Percentiles rank a stretch among this genome's conserved stretches.
Evolutionary conservation across 306 rosid genomes (phyloP).

Genomic region (Rosa persica): DNA sequence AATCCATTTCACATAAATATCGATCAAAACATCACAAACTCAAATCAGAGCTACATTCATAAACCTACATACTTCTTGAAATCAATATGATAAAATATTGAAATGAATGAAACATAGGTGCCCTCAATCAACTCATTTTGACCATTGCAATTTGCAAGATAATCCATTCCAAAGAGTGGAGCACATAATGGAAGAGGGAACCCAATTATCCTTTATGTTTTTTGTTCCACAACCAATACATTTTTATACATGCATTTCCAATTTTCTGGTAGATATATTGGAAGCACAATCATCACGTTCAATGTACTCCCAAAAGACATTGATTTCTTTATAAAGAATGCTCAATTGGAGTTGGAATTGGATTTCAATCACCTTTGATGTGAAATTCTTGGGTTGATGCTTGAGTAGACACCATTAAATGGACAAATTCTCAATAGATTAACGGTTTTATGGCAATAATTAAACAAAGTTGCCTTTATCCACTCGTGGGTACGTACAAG

Average conservation of each 20-base stretch:
- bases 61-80: neutral
- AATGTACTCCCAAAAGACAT: constrained; percentile 13
- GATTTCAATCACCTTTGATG: constrained; percentile 4
- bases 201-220: neutral
- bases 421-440: neutral
- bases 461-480: neutral
- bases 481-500: neutral
- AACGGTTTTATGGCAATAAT: neutral
- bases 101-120: neutral
- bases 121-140: neutral
- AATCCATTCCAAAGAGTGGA: constrained; percentile 3
- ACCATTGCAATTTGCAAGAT: neutral
- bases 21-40: neutral
- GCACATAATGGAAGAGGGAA: neutral
- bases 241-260: neutral
- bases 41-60: neutral
- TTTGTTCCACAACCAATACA: constrained; percentile 9
- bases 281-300: constrained; percentile 16
- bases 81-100: neutral
- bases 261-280: neutral
- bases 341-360: neutral
- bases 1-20: neutral
- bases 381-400: neutral
- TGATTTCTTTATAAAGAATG: neutral
- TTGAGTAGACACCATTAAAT: neutral